Evolutionary conservation across 768 basidiomycete species (phyloP), one percentile per base, ranked within the genome.

Genomic region (Basidioascus undulatus): DNA sequence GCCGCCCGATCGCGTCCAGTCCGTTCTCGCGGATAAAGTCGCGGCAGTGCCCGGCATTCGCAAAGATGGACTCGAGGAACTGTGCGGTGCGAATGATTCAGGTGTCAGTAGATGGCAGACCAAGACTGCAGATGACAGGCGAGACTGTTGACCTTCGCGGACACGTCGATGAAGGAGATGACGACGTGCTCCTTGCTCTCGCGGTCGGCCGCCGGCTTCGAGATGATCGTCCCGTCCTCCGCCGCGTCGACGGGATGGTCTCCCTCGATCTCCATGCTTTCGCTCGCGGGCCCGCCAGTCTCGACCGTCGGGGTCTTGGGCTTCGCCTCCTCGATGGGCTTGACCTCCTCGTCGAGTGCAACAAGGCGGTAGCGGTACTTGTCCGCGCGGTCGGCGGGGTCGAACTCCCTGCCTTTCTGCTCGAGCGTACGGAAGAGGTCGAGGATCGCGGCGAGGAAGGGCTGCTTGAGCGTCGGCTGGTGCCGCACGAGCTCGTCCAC

Each of bases 401-500:
- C 44, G 28, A 46, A 48, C 21, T 28, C 40, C 36, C 65, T 66
- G 9, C 81, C 86, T 3, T 79, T 57, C 35, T 72, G 70, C 55
- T 83, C 76, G 26, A 92, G 72, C 55, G 67, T 70, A 44, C 65
- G 60, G 47, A 94, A 60, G 6, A 76, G 72, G 1, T 67, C 61
- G 44, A 72, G 74, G 45, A 87, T 59, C 1, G 79, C 70, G 12
- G 77, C 71, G 47, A 89, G 79, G 13, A 94, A 74, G 19, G 74
- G 58, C 2, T 67, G 56, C 55, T 83, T 89, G 35, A 99, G 64
- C 1, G 69, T 65, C 3, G 92, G 92, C 57, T 98, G 92, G 53
- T 99, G 92, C 5, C 92, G 72, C 44, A 89, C 75, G 43, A 99
- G 74, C 54, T 99, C 92, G 51, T 99, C 92, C 19, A 96, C 69